A percentile compares a stretch with the other conserved stretches of the same genome.
Conservation (phyloP, 257 asterid species). For the Solanum commersonii region DNA sequence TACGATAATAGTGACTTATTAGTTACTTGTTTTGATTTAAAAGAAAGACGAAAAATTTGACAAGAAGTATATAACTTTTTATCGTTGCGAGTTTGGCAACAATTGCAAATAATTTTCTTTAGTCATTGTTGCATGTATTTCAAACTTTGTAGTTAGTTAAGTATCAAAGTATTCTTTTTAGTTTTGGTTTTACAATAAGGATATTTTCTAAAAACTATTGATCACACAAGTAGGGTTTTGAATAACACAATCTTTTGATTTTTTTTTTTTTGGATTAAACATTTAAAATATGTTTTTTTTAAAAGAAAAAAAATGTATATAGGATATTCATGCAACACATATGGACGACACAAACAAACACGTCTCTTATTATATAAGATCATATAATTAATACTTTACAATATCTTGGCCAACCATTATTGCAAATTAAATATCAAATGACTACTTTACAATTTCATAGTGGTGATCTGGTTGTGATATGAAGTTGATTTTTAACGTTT, state of each 20-base stretch:
- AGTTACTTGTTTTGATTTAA: not conserved
- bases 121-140: not conserved
- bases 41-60: too few species aligned
- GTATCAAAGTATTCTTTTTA: not conserved
- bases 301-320: not conserved
- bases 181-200: not conserved
- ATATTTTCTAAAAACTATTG: not conserved
- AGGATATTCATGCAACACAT: not conserved
- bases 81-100: too few species aligned
- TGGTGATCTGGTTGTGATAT: not conserved
- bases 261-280: not conserved
- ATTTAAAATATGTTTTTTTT: too few species aligned
- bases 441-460: not conserved
- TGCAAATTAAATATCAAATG: not conserved
- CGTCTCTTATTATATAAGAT: not conserved
- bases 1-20: too few species aligned
- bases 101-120: too few species aligned
- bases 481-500: not conserved
- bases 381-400: not conserved
- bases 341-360: not conserved
- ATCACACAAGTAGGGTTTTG: not conserved
- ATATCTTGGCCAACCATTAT: not conserved
- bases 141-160: not conserved
- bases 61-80: too few species aligned
- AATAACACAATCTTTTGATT: not conserved